These are phyloP conservation scores for Tuber microsphaerosporum DNA, from an alignment of 495 filamentous ascomycete species.

Conservation along the genomic window DNA sequence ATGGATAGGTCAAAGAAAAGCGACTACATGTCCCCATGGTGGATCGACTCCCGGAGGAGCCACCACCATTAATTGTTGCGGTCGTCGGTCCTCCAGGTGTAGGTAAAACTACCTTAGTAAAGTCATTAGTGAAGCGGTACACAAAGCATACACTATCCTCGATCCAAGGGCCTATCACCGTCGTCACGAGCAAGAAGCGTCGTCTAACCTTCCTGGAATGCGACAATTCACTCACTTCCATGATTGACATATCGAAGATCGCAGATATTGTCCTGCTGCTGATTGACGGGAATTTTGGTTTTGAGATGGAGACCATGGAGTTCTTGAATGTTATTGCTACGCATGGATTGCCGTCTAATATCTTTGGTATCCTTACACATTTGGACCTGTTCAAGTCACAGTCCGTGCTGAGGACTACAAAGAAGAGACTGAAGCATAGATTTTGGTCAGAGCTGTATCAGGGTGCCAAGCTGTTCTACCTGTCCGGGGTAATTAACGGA, in stretches of 20 bases:
- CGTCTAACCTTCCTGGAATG: constrained; percentile 94
- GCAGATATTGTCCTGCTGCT: constrained; percentile 93
- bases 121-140: constrained; percentile 88
- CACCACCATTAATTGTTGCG: constrained; percentile 83
- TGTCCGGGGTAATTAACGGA: constrained; percentile 91
- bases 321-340: constrained; percentile 84
- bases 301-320: constrained; percentile 99
- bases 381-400: constrained; percentile 92
- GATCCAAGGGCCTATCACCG: constrained; percentile 83
- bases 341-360: constrained; percentile 94
- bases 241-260: constrained; percentile 93
- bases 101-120: constrained; percentile 68
- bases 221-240: constrained; percentile 84
- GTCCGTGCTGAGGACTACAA: constrained; percentile 75
- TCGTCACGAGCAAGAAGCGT: constrained; percentile 88
- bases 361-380: constrained; percentile 95
- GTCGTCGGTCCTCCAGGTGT: constrained; percentile 92
- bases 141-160: constrained; percentile 88
- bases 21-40: constrained; percentile 87
- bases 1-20: constrained; percentile 76
- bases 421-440: constrained; percentile 90
- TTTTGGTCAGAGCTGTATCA: constrained; percentile 96
- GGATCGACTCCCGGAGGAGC: constrained; percentile 88
- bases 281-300: constrained; percentile 97
- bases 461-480: constrained; percentile 91